Conservation (phyloP, 129 eudicot genomes). For the Mikania micrantha region DNA sequence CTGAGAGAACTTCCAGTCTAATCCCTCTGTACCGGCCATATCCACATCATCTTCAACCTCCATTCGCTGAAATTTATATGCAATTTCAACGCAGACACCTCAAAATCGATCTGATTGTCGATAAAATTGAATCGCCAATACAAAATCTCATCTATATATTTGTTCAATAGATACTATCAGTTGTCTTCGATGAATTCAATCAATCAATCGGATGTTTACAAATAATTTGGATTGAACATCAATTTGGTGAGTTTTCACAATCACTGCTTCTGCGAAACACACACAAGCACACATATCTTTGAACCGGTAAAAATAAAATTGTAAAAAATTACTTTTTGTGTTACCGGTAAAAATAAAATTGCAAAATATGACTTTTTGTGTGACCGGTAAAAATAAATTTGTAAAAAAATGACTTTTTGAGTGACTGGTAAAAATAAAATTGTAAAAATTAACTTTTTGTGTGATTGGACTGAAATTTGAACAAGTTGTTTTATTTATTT, state of each 20-base stretch:
- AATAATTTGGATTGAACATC: neutral
- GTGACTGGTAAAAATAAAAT: no score
- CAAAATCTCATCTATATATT: neutral
- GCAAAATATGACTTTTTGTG: no score
- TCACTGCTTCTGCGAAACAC: neutral
- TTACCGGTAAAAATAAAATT: no score
- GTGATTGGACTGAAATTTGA: no score
- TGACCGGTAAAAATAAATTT: no score
- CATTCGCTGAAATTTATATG: slow-evolving; percentile 11
- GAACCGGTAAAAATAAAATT: neutral
- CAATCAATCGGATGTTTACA: neutral
- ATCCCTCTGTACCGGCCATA: slow-evolving; percentile 19
- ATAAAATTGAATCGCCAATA: slow-evolving; percentile 3
- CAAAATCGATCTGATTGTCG: slow-evolving; percentile 9
- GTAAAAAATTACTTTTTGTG: no score
- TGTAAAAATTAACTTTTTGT: no score
- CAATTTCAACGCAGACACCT: neutral
- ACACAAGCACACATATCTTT: neutral
- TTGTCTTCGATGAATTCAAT: neutral
- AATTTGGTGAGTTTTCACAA: slow-evolving; percentile 10
- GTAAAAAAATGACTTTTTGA: no score
- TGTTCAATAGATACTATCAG: neutral
- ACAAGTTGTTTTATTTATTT: no score
- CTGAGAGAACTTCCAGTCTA: slow-evolving; percentile 54
- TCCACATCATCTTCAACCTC: slow-evolving; percentile 26